Evolutionary conservation across 257 asterid genomes (phyloP).

Genomic region (Solanum corneliomulleri): DNA sequence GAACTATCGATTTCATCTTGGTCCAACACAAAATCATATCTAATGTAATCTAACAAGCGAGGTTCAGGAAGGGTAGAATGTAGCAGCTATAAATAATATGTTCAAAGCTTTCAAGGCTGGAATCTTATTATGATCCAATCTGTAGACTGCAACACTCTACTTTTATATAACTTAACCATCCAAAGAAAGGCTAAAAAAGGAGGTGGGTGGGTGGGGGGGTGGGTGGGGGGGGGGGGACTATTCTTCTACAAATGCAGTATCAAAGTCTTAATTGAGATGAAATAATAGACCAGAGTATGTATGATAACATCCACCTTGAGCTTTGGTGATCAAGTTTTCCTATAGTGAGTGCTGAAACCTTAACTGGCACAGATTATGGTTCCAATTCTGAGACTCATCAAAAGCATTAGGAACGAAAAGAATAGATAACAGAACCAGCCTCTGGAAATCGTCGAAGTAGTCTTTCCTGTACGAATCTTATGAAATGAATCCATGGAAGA

Average conservation of each 20-base stretch:
- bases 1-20: too few relatives aligned
- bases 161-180: neutral
- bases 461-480: conserved; percentile 43
- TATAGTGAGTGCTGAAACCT: neutral
- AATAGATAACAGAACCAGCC: conserved; percentile 47
- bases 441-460: conserved; percentile 13
- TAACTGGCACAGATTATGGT: conserved; percentile 36
- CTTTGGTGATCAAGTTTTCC: neutral
- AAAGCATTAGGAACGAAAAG: conserved; percentile 43
- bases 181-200: neutral
- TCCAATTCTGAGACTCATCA: conserved; percentile 52
- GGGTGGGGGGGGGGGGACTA: neutral
- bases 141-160: neutral
- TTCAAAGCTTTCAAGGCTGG: neutral
- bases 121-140: neutral
- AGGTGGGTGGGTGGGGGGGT: rapidly evolving
- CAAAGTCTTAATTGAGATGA: neutral
- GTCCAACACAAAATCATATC: too few relatives aligned
- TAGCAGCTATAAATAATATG: neutral
- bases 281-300: neutral
- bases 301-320: neutral
- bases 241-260: neutral
- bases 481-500: conserved; percentile 46
- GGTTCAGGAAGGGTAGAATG: too few relatives aligned
- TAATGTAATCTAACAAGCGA: too few relatives aligned